These are phyloP conservation scores for Lipomyces lipofer DNA, from an alignment of 805 yeast genomes.

Conservation along the genomic window DNA sequence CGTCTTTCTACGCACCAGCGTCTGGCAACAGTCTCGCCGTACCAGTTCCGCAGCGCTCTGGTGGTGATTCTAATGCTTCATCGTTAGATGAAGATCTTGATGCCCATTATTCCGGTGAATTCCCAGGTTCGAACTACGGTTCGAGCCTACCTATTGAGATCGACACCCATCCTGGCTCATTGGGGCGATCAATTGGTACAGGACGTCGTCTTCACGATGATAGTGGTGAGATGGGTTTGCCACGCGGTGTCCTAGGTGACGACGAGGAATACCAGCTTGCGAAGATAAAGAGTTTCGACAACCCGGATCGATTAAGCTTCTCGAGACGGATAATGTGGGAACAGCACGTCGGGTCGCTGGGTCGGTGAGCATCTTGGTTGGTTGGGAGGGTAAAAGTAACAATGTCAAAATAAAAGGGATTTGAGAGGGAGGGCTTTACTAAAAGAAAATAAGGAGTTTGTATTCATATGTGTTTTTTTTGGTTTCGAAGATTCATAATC, in stretches of 20 bases:
- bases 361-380: too few species aligned
- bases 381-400: too few species aligned
- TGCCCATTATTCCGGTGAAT: neutral
- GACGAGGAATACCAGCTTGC: slow-evolving; percentile 23
- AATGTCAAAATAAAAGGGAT: too few species aligned
- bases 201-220: slow-evolving; percentile 4
- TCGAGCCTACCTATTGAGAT: slow-evolving; percentile 29
- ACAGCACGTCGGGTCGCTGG: slow-evolving; percentile 27
- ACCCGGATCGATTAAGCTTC: slow-evolving; percentile 26
- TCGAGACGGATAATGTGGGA: slow-evolving; percentile 29
- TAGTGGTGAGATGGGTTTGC: slow-evolving; percentile 25
- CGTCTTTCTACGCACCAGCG: slow-evolving; percentile 8
- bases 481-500: too few species aligned
- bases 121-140: slow-evolving; percentile 10
- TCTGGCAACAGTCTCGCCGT: slow-evolving; percentile 1
- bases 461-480: too few species aligned
- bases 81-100: slow-evolving; percentile 14
- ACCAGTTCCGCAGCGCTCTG: neutral
- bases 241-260: slow-evolving; percentile 19
- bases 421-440: too few species aligned
- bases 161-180: slow-evolving; percentile 2
- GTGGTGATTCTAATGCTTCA: slow-evolving; percentile 9
- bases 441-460: too few species aligned
- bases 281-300: slow-evolving; percentile 19
- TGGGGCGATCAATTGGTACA: neutral